Evolutionary conservation across 257 asterid genomes (phyloP).

Genomic region (Pogostemon cablin): DNA sequence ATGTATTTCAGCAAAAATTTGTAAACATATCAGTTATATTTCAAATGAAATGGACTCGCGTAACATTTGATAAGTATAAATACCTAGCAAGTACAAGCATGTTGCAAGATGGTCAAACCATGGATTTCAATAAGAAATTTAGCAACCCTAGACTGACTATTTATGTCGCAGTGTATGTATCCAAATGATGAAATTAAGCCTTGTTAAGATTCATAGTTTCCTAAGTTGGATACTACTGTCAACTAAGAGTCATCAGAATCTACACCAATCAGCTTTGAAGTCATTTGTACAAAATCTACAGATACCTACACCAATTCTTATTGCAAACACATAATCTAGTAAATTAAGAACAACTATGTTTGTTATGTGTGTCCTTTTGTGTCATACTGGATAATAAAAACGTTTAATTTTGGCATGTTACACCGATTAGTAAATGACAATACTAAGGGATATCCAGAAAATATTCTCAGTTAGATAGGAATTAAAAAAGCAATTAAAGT

Average conservation of each 20-base stretch:
- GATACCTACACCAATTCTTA: constrained; percentile 9
- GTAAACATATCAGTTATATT: too few species aligned
- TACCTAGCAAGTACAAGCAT: background rate
- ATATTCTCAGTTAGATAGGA: constrained; percentile 37
- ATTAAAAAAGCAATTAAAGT: constrained; percentile 25
- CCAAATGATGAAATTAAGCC: background rate
- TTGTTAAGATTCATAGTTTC: background rate
- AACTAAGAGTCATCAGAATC: constrained; percentile 16
- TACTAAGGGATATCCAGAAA: constrained; percentile 42
- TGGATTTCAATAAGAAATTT: too few species aligned
- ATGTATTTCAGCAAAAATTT: too few species aligned
- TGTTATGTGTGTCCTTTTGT: constrained; percentile 36
- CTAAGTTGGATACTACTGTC: constrained; percentile 14
- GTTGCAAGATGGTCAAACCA: background rate
- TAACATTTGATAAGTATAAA: background rate
- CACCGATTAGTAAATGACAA: constrained; percentile 28
- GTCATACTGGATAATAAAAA: background rate
- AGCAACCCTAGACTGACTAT: background rate
- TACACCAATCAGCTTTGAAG: background rate
- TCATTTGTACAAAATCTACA: background rate
- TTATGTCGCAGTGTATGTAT: background rate
- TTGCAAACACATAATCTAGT: background rate
- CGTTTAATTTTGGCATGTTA: constrained; percentile 11
- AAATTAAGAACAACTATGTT: constrained; percentile 30
- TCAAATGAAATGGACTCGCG: too few species aligned